A percentile compares a stretch with the other conserved stretches of the same genome.
Evolutionary conservation across 73 alveolate species (phyloP).

Genomic region (Paramecium bursaria): DNA sequence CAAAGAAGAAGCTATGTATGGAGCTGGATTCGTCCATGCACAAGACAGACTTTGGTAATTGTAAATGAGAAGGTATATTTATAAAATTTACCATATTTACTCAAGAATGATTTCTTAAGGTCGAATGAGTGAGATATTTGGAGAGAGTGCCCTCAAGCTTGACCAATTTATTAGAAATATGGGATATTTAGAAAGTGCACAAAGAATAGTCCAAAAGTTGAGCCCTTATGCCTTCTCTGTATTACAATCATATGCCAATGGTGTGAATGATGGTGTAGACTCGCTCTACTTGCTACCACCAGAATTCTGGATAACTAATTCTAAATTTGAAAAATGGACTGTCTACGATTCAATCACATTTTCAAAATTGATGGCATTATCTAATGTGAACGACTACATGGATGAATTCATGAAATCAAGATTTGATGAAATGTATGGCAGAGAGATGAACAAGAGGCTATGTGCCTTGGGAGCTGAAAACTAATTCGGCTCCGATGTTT

Average conservation of each 20-base stretch:
- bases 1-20: conserved; percentile 45
- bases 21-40: conserved; percentile 70
- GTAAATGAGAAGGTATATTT: conserved; percentile 52
- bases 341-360: conserved; percentile 42
- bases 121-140: conserved; percentile 58
- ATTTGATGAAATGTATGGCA: conserved; percentile 64
- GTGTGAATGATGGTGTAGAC: conserved; percentile 59
- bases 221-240: not conserved
- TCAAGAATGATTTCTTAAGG: conserved; percentile 64
- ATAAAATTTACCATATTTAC: not conserved
- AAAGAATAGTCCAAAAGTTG: conserved; percentile 46
- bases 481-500: conserved; percentile 2
- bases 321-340: conserved; percentile 55
- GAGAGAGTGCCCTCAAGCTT: not conserved
- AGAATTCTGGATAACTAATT: conserved; percentile 36
- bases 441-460: conserved; percentile 28
- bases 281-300: conserved; percentile 50
- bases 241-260: conserved; percentile 64
- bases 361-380: conserved; percentile 39
- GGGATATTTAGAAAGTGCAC: conserved; percentile 46
- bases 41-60: conserved; percentile 63
- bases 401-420: conserved; percentile 68
- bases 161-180: conserved; percentile 34
- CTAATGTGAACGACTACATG: conserved; percentile 39
- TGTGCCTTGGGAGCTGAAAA: conserved; percentile 61